Evolutionary conservation across 441 rosid species (phyloP).

Genomic region (Metrosideros polymorpha): DNA sequence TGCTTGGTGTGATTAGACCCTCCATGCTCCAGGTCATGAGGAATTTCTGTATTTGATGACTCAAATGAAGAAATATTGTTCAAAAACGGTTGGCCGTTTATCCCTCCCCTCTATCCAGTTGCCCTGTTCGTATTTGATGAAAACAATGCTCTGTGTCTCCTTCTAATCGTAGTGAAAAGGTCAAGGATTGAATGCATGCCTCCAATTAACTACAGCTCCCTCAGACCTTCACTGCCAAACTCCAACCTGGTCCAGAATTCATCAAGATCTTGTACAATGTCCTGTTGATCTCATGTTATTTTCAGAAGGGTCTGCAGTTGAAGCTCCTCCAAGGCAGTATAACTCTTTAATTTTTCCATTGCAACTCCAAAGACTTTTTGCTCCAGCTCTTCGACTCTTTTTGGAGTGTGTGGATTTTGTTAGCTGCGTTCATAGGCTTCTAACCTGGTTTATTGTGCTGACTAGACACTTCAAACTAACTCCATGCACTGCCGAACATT

Average conservation of each 20-base stretch:
- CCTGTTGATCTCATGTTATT: background rate
- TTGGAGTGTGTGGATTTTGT: background rate
- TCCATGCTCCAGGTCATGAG: background rate
- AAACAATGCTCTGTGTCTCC: background rate
- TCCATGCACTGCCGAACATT: background rate
- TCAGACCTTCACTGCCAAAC: background rate
- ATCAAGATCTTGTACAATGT: background rate
- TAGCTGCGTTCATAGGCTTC: background rate
- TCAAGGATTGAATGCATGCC: background rate
- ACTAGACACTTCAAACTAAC: background rate
- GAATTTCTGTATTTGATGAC: background rate
- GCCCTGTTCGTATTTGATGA: background rate
- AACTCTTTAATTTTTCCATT: background rate
- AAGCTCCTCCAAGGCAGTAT: background rate
- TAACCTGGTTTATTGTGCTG: background rate
- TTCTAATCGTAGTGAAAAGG: background rate
- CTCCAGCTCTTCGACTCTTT: background rate
- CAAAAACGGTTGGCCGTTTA: background rate
- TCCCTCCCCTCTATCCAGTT: background rate
- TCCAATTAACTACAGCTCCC: background rate
- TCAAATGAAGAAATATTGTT: background rate
- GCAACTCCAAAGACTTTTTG: background rate
- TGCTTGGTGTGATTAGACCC: background rate
- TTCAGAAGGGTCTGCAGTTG: background rate
- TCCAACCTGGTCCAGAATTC: background rate